Evolutionary conservation across 306 rosid genomes (phyloP), one percentile per base, ranked within the genome.

Genomic region (Begonia masoniana): DNA sequence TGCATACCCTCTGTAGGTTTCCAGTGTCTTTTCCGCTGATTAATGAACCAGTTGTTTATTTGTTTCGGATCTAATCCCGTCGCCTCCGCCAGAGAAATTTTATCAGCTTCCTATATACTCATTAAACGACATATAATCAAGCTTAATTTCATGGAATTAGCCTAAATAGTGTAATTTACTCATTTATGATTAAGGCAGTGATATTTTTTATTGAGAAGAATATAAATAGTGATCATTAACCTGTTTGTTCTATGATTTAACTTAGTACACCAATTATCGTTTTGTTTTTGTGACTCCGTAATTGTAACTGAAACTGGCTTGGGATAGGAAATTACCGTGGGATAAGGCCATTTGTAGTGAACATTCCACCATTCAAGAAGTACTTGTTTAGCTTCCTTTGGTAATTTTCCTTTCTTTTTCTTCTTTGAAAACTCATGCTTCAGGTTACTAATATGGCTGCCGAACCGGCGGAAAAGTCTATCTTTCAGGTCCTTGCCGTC

Each of bases 11-110:
- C 96, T 0, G 94, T 78, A 46, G 97, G 97, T 68, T 84, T 83
- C 97, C 97, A 89, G 57, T 89, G 97, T 2, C 95, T 94, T 67
- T 89, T 89, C 47, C 97, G 75, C 66, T 89, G 97, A 68, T 89
- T 89, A 35, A 89, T 89, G 66, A 89, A 89, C 97, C 97, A 89
- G 61, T 89, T 89, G 82, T 89, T 89, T 23, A 89, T 85, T 69
- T 89, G 97, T 78, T 84, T 89, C 67, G 76, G 97, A 54, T 89
- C 95, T 15, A 89, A 65, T 23, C 97, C 94, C 23, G 97, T 89
- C 12, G 91, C 56, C 62, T 73, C 79, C 1, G 94, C 94, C 74
- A 89, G 72, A 3, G 82, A 85, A 61, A 71, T 74, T 82, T 89
- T 89, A 65, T 89, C 97, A 52, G 76, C 78, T 71, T 89, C 97